Percentiles rank a stretch among this genome's conserved stretches.
phyloP scores from a whole-genome alignment of 1,139 yeast genomes.

The Sugiyamaella grinbergsii region DNA sequence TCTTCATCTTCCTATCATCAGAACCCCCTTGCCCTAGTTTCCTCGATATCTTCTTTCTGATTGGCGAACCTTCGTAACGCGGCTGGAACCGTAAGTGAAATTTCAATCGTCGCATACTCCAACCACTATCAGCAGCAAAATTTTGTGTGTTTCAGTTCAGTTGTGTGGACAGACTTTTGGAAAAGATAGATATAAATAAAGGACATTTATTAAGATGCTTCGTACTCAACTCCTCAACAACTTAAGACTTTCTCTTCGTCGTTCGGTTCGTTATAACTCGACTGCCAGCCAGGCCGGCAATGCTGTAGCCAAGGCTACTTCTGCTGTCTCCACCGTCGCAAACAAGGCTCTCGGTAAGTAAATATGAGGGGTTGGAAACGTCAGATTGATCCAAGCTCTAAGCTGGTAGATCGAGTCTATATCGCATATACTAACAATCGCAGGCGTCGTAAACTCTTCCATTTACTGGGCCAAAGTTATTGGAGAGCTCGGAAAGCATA shows the following conservation, averaged over 20 bases:
- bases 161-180: slow-evolving; percentile 1
- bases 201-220: slow-evolving; percentile 23
- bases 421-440: slow-evolving; percentile 7
- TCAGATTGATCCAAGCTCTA: too few species aligned
- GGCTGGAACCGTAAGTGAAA: slow-evolving; percentile 12
- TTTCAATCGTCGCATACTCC: background rate
- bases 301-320: slow-evolving; percentile 40
- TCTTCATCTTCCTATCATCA: too few species aligned
- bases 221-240: slow-evolving; percentile 28
- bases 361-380: too few species aligned
- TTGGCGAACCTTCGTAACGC: slow-evolving; percentile 4
- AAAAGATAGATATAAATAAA: background rate
- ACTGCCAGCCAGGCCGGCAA: slow-evolving; percentile 44
- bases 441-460: slow-evolving; percentile 35
- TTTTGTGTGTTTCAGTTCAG: background rate
- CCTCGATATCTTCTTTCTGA: slow-evolving; percentile 10
- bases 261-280: slow-evolving; percentile 47
- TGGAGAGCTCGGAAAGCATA: slow-evolving; percentile 84
- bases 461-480: slow-evolving; percentile 87
- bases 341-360: slow-evolving; percentile 50
- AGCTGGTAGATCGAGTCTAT: too few species aligned
- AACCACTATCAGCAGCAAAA: background rate
- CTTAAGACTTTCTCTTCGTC: slow-evolving; percentile 26
- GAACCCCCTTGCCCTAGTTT: slow-evolving; percentile 2
- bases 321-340: slow-evolving; percentile 52